phyloP scores from a whole-genome alignment of 768 basidiomycete genomes.

The Pulveroboletus frians region DNA sequence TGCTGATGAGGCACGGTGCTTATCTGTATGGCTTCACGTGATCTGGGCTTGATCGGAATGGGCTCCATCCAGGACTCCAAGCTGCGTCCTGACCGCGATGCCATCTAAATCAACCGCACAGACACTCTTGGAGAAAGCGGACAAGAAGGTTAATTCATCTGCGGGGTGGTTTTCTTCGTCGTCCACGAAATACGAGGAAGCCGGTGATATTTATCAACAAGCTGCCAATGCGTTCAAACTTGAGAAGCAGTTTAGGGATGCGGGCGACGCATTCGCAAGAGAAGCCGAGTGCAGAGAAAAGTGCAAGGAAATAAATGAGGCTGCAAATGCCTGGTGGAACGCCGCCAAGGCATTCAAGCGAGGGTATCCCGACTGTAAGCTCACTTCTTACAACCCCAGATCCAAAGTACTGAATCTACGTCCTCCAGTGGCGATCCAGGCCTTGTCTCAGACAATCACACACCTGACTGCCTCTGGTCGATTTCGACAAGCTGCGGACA shows the following conservation, averaged over 20 bases:
- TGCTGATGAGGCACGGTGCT: background rate
- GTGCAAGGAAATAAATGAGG: slow-evolving; percentile 84
- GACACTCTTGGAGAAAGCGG: slow-evolving; percentile 74
- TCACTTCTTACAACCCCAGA: background rate
- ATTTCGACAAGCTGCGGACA: slow-evolving; percentile 95
- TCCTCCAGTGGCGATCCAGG: slow-evolving; percentile 77
- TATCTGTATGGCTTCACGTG: slow-evolving; percentile 13
- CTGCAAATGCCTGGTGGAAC: slow-evolving; percentile 99
- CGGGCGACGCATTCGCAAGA: slow-evolving; percentile 86
- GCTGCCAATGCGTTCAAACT: slow-evolving; percentile 92
- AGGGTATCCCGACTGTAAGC: slow-evolving; percentile 75
- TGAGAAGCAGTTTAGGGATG: slow-evolving; percentile 87
- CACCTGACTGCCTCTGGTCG: slow-evolving; percentile 80
- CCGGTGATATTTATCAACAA: slow-evolving; percentile 91
- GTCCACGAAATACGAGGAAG: slow-evolving; percentile 86
- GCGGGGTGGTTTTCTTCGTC: slow-evolving; percentile 85
- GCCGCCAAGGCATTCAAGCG: slow-evolving; percentile 95
- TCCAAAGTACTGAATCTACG: slow-evolving; percentile 8
- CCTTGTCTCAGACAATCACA: slow-evolving; percentile 77
- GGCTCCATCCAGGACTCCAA: background rate
- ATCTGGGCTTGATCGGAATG: background rate
- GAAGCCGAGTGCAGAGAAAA: slow-evolving; percentile 94
- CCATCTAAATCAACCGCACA: slow-evolving; percentile 76
- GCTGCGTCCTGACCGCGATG: slow-evolving; percentile 37
- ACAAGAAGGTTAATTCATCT: slow-evolving; percentile 86